A percentile compares a stretch with the other conserved stretches of the same genome.
Conservation (phyloP, 2,329 filamentous ascomycete genomes). For the Xenosphaeropsis pyriputrescens region DNA sequence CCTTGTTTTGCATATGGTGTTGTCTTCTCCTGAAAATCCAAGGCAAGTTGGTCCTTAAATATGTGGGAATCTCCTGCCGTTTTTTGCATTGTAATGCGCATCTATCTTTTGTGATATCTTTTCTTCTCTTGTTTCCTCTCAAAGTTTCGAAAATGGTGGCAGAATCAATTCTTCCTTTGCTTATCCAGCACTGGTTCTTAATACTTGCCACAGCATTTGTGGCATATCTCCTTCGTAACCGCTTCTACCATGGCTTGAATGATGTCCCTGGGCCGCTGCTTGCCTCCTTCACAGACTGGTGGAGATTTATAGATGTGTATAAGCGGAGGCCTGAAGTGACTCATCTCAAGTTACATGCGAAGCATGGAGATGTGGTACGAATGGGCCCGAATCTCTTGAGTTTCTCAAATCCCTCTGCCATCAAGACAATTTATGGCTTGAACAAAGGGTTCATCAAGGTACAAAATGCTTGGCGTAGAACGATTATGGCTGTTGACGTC, state of each 20-base stretch:
- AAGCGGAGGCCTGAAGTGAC: constrained; percentile 51
- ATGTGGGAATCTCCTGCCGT: too few relatives aligned
- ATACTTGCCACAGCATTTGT: constrained; percentile 18
- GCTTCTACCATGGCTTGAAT: constrained; percentile 42
- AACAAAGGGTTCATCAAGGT: constrained; percentile 75
- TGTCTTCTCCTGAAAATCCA: too few relatives aligned
- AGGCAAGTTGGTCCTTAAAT: too few relatives aligned
- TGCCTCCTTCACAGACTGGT: constrained; percentile 57
- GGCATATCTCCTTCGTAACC: constrained; percentile 31
- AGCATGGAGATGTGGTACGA: constrained; percentile 61
- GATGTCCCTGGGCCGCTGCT: constrained; percentile 59
- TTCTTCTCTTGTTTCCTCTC: too few relatives aligned
- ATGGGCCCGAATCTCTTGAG: constrained; percentile 62
- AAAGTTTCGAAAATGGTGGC: constrained; percentile 5
- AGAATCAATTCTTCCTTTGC: constrained; percentile 6
- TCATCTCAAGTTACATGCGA: constrained; percentile 50
- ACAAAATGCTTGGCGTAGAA: constrained; percentile 1
- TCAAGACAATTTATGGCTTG: constrained; percentile 66
- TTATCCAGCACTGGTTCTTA: constrained; percentile 25
- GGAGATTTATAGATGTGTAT: constrained; percentile 58
- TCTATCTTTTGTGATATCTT: too few relatives aligned
- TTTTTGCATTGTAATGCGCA: too few relatives aligned
- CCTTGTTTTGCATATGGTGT: too few relatives aligned
- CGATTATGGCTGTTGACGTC: constrained; percentile 2
- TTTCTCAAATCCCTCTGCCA: constrained; percentile 57